Evolutionary conservation across 305 asterid species (phyloP), one percentile per base, ranked within the genome.

Genomic region (Lippia alba): DNA sequence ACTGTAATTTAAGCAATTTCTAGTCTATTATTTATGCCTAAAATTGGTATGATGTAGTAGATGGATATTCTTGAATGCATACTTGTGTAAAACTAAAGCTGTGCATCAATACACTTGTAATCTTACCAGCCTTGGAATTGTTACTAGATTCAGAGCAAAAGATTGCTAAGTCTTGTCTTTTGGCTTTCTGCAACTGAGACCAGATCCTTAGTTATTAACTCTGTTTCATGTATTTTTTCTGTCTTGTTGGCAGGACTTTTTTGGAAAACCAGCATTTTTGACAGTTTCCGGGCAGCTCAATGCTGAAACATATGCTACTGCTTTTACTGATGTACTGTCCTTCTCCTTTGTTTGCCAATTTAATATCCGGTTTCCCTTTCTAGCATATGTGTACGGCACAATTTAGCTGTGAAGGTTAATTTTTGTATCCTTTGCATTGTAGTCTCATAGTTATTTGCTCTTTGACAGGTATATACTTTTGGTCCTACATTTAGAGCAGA

Each of bases 401-500:
- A 9, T 15, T 63, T n/a, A 34, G 56, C 36, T 55, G 7, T 70
- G 61, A 67, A 19, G 64, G 69, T 64, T 67, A 24, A 9, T 19
- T 34, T 64, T 66, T 48, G 32, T 57, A 59, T 65, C 34, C 45
- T 18, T 39, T 40, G 55, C 18, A 16, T 66, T 72, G 33, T 71
- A 61, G 49, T 72, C 68, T 79, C 60, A 76, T 56, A 34, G 8
- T 50, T 55, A 44, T 77, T 59, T 70, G 30, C 71, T 73, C 51
- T 84, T 60, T 33, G 49, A 75, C 89, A 92, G 99, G 96, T 95
- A 61, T 95, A 95, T 84, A 92, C 98, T 36, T 95, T 95, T 82
- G 99, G 99, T 76, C 99, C 99, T 32, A 92, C 99, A 59, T 95
- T 92, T 76, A 87, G 99, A 81, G 99, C 99, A 34, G 98, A 95